Conservation (phyloP, 1,284 basidiomycete species). For the Tranzscheliella williamsii region DNA sequence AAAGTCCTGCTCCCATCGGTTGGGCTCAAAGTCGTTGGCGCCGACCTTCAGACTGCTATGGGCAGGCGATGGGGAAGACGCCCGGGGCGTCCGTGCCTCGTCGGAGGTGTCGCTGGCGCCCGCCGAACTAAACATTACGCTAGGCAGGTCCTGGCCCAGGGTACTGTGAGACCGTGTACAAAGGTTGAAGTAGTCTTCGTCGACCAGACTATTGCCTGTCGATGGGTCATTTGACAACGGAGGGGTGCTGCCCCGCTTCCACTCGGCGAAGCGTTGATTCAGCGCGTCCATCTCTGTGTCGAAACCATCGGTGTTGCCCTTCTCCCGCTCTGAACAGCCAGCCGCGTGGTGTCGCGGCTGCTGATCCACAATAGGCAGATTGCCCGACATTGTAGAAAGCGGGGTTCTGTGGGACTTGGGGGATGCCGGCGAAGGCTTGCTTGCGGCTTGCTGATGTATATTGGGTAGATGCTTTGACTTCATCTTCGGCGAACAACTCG, state of each 20-base stretch:
- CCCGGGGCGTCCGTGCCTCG: constrained; percentile 33
- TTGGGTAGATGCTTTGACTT: constrained; percentile 25
- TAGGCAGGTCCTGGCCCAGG: too few relatives aligned
- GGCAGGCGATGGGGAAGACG: constrained; percentile 18
- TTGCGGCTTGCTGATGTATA: constrained; percentile 20
- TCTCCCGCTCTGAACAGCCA: too few relatives aligned
- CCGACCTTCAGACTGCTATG: too few relatives aligned
- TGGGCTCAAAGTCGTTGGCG: not conserved
- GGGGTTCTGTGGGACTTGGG: constrained; percentile 27
- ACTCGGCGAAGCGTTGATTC: constrained; percentile 29
- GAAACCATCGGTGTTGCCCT: constrained; percentile 2
- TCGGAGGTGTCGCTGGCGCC: constrained; percentile 28
- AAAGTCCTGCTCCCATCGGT: constrained; percentile 7
- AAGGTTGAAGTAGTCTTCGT: constrained; percentile 33
- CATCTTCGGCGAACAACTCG: constrained; percentile 30
- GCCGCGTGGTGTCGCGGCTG: constrained; percentile 13
- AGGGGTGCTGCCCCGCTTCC: constrained; percentile 5
- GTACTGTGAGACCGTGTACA: not conserved
- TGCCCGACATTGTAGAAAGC: constrained; percentile 21
- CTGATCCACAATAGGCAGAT: constrained; percentile 22
- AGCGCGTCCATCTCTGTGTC: constrained; percentile 36
- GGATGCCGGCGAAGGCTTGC: constrained; percentile 7
- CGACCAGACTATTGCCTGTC: too few relatives aligned
- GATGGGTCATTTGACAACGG: not conserved
- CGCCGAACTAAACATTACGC: too few relatives aligned